Evolutionary conservation across 1,139 yeast species (phyloP).

Genomic region (Nakaseomyces uthaithaninus): DNA sequence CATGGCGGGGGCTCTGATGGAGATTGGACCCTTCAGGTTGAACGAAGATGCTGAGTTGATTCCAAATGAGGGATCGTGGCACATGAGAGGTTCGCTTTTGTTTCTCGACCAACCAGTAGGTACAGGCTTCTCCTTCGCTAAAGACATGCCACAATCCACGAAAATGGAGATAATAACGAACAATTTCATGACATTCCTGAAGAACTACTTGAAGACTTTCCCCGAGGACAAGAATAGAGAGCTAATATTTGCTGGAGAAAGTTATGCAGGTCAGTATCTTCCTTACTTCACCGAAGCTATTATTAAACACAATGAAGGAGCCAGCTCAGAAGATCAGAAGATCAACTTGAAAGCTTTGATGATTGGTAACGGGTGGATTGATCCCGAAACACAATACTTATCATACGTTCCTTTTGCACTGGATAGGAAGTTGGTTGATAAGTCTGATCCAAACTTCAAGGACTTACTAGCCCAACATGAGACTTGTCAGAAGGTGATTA

Average conservation of each 20-base stretch:
- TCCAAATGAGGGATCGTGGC: constrained; percentile 76
- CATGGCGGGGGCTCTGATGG: constrained; percentile 95
- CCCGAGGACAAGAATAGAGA: constrained; percentile 65
- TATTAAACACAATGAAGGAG: constrained; percentile 39
- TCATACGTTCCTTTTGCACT: constrained; percentile 70
- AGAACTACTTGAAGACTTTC: constrained; percentile 58
- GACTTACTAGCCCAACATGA: constrained; percentile 46
- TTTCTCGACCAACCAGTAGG: constrained; percentile 95
- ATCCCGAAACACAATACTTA: constrained; percentile 75
- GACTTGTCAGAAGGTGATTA: constrained; percentile 49
- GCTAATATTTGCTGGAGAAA: constrained; percentile 82
- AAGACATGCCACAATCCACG: constrained; percentile 31
- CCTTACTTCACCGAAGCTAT: constrained; percentile 76
- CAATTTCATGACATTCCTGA: constrained; percentile 59
- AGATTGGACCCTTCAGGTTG: constrained; percentile 80
- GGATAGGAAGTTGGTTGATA: constrained; percentile 48
- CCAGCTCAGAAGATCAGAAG: constrained; percentile 17
- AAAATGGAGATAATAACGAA: constrained; percentile 52
- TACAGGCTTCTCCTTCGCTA: constrained; percentile 70
- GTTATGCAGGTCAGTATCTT: constrained; percentile 94
- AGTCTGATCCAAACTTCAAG: constrained; percentile 36
- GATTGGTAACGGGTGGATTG: constrained; percentile 96
- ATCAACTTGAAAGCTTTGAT: constrained; percentile 57
- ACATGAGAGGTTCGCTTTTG: constrained; percentile 64
- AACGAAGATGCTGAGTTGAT: constrained; percentile 37